Evolutionary conservation across 441 rosid species (phyloP), one percentile per base, ranked within the genome.

Genomic region (Adansonia gregorii): DNA sequence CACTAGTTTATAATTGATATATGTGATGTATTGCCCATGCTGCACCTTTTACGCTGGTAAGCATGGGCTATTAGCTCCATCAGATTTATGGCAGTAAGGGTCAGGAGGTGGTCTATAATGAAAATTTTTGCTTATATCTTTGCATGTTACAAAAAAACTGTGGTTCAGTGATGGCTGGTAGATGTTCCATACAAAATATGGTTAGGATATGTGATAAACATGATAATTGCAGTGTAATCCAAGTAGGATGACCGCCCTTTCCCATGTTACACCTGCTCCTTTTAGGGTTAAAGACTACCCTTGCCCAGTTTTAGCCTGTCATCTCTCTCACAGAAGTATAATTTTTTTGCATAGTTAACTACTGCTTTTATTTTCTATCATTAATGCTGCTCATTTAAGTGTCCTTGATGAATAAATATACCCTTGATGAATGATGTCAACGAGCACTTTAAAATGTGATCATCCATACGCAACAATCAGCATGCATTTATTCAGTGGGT

Each of bases 171-270:
- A 27, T 12, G 67, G 14, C n/a, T 67, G 15, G 54, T 67, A 41
- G 14, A 41, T 39, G 69, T 65, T 65, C 69, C 20, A 41, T 41
- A 12, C 48, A 39, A 17, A 65, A 17, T 9, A 41, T n/a, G 48
- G 49, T 65, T 65, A n/a, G 69, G 49, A 65, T n/a, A n/a, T 39
- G 49, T 65, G 49, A 65, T 15, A 65, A 65, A 12, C 69, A 39
- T n/a, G 49, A 39, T 64, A 64, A 35, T 65, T 35, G 49, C 49
- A 39, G 20, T 65, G 48, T 65, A 35, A 8, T 31, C 66, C 69
- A 65, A 39, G 49, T n/a, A 65, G 24, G 69, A 39, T 41, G 14
- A 65, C 48, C 69, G 39, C 3, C 4, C 7, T 19, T 10, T 31
- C 24, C 43, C 49, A n/a, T 65, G 49, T 39, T 65, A 20, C 11